phyloP scores from a whole-genome alignment of 2,329 filamentous ascomycete species.

The Paracoccidioides brasiliensis region DNA sequence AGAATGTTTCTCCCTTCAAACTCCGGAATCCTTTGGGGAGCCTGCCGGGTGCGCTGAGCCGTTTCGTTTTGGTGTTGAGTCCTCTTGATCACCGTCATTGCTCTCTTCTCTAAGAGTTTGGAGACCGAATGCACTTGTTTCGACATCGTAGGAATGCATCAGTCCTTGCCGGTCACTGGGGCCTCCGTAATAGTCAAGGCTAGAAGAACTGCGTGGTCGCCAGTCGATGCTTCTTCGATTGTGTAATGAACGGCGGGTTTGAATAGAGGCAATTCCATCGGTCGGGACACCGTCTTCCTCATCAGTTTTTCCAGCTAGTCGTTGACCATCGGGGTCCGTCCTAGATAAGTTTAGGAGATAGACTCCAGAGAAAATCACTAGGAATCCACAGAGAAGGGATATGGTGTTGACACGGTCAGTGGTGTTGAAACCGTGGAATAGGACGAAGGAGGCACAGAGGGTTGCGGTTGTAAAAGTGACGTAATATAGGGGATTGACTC shows the following conservation, averaged over 20 bases:
- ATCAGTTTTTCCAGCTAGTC: constrained; percentile 44
- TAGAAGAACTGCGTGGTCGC: constrained; percentile 47
- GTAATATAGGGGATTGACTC: constrained; percentile 93
- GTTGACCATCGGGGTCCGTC: constrained; percentile 69
- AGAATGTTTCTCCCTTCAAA: neutral
- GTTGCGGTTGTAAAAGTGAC: constrained; percentile 95
- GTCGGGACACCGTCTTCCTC: constrained; percentile 72
- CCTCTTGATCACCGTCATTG: constrained; percentile 5
- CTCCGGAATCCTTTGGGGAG: neutral
- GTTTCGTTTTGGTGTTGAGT: neutral
- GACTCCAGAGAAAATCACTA: constrained; percentile 88
- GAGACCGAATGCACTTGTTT: constrained; percentile 63
- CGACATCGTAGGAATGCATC: constrained; percentile 81
- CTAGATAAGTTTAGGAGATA: constrained; percentile 95
- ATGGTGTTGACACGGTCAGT: constrained; percentile 83
- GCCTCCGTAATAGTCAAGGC: constrained; percentile 44
- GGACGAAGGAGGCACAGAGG: constrained; percentile 85
- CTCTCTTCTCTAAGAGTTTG: constrained; percentile 65
- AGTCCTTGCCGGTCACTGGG: constrained; percentile 62
- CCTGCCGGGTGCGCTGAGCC: neutral
- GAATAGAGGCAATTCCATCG: constrained; percentile 76
- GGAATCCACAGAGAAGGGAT: constrained; percentile 81
- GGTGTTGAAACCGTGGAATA: constrained; percentile 93
- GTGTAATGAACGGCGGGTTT: constrained; percentile 90
- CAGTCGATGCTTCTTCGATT: constrained; percentile 55